Conservation (phyloP, 192 early-diverging fungal genomes). For the Coemansia sp. region DNA sequence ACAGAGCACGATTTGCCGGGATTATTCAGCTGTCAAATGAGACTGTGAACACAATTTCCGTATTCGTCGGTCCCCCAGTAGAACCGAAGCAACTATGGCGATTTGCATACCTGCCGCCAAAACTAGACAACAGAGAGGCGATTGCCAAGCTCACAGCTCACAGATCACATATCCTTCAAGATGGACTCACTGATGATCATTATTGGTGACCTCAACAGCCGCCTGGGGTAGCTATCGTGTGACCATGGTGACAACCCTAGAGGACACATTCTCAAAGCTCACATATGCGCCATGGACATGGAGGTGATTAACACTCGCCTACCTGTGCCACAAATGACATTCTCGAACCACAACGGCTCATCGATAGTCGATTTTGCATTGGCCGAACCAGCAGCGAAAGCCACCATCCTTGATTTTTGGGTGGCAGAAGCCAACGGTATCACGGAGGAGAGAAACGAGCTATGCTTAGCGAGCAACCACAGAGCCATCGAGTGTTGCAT, state of each 20-base stretch:
- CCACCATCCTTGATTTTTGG: not conserved
- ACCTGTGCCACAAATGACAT: no score
- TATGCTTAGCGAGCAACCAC: not conserved
- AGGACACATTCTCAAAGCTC: no score
- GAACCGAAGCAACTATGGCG: not conserved
- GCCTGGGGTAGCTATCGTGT: no score
- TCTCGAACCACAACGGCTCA: not conserved
- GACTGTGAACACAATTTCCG: not conserved
- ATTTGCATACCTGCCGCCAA: not conserved
- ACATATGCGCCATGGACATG: no score
- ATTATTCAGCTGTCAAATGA: not conserved
- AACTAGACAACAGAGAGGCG: no score
- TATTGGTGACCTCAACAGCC: no score
- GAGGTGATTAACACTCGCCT: no score
- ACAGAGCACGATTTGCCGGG: not conserved
- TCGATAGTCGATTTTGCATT: not conserved
- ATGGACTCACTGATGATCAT: no score
- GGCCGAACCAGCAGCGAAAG: not conserved
- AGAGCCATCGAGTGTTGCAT: not conserved
- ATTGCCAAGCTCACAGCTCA: no score
- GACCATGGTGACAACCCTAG: no score
- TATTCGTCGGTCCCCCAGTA: not conserved
- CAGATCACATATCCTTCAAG: no score
- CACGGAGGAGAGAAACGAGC: not conserved
- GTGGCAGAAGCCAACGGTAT: not conserved